Evolutionary conservation across 2,329 filamentous ascomycete genomes (phyloP).

Genomic region (Diaporthe helianthi): DNA sequence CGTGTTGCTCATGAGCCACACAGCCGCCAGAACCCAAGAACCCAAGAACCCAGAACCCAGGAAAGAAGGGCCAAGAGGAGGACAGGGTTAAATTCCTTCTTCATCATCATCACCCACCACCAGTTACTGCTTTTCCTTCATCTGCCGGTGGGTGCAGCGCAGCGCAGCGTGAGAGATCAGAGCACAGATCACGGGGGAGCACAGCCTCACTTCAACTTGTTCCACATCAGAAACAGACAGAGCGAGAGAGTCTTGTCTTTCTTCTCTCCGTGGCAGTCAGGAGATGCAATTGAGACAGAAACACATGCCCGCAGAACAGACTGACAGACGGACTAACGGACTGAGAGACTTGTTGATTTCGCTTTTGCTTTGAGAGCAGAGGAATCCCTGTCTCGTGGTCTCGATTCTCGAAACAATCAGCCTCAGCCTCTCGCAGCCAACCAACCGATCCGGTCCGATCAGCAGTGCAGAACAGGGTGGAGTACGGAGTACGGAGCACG

Average conservation of each 20-base stretch:
- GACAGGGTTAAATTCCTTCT: neutral
- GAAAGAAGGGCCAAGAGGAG: neutral
- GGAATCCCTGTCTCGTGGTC: neutral
- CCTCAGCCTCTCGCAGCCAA: slow-evolving; percentile 9
- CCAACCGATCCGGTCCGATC: slow-evolving; percentile 24
- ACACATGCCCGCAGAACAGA: too few species aligned
- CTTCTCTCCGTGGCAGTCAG: neutral
- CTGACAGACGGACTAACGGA: neutral
- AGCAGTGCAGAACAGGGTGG: neutral
- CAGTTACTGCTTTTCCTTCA: too few species aligned
- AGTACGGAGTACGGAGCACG: neutral
- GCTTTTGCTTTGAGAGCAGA: neutral
- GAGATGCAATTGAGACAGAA: neutral
- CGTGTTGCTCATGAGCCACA: neutral
- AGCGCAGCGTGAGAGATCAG: neutral
- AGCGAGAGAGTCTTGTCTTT: neutral
- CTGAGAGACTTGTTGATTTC: neutral
- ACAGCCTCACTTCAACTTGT: neutral
- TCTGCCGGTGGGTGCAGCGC: slow-evolving; percentile 3
- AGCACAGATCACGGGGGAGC: neutral
- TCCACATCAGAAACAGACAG: neutral
- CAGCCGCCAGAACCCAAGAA: too few species aligned
- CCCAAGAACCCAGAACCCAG: slow-evolving; percentile 6
- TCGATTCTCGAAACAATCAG: slow-evolving; percentile 23
- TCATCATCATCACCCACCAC: neutral